These are phyloP conservation scores for Psilocybe sp. DNA, from an alignment of 768 basidiomycete species.

Conservation along the genomic window DNA sequence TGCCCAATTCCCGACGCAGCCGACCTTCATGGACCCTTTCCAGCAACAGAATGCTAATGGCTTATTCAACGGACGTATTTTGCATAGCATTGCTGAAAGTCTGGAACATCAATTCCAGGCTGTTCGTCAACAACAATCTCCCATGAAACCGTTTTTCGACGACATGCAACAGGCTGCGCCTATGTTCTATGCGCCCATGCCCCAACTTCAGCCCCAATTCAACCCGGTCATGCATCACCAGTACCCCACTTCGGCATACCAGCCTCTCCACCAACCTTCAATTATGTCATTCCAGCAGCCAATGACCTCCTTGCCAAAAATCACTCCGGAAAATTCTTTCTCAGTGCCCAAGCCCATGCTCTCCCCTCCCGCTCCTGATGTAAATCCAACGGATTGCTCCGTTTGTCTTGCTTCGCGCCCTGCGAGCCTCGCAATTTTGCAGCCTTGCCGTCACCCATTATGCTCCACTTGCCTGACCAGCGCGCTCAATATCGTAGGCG, in stretches of 20 bases:
- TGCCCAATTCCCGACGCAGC: no score
- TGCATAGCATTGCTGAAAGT: conserved; percentile 37
- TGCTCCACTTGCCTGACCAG: conserved; percentile 84
- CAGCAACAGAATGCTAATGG: conserved; percentile 19
- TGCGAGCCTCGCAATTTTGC: conserved; percentile 57
- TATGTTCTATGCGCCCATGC: conserved; percentile 14
- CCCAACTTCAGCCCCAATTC: conserved; percentile 13
- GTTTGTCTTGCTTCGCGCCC: conserved; percentile 53
- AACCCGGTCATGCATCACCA: conserved; percentile 16
- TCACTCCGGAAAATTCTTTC: conserved; percentile 6
- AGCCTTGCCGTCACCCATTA: conserved; percentile 72
- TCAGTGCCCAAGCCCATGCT: conserved; percentile 1
- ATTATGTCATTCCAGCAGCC: conserved; percentile 12
- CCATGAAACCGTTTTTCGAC: conserved; percentile 18
- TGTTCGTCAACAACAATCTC: conserved; percentile 22
- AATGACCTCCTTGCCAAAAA: conserved; percentile 4
- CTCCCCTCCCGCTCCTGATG: conserved; percentile 8
- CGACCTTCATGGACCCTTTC: conserved; percentile 15
- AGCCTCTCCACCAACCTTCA: conserved; percentile 15
- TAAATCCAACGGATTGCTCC: conserved; percentile 45
- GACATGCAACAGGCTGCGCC: conserved; percentile 16
- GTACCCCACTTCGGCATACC: conserved; percentile 16
- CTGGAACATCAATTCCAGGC: conserved; percentile 42
- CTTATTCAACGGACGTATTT: conserved; percentile 19
- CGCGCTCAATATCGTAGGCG: conserved; percentile 84